Conservation (phyloP, 2,329 filamentous ascomycete species). For the Epichloe coenophiala region DNA sequence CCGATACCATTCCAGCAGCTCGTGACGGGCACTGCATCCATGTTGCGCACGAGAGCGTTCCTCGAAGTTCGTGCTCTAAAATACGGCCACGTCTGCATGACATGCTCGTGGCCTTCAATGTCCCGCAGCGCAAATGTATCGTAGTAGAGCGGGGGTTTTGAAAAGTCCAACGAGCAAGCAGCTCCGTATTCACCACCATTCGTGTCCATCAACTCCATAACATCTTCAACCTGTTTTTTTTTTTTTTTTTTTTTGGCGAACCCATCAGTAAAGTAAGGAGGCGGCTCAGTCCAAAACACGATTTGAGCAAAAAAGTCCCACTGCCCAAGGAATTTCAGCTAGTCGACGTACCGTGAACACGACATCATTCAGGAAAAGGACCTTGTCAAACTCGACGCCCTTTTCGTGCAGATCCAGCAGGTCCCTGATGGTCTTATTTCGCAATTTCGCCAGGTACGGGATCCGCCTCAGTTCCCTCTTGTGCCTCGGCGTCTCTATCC, state of each 20-base stretch:
- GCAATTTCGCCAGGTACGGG: conserved; percentile 49
- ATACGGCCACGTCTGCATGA: conserved; percentile 46
- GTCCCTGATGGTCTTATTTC: conserved; percentile 51
- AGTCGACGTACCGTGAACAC: conserved; percentile 36
- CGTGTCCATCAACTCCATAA: conserved; percentile 41
- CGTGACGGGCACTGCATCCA: conserved; percentile 29
- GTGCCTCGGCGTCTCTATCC: conserved; percentile 46
- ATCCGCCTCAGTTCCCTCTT: conserved; percentile 49
- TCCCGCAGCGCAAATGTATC: conserved; percentile 52
- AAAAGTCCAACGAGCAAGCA: conserved; percentile 48
- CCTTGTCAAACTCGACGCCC: conserved; percentile 41
- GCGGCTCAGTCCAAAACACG: no score
- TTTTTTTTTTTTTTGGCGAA: neutral
- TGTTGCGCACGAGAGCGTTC: conserved; percentile 35
- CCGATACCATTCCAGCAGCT: conserved; percentile 35
- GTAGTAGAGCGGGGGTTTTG: conserved; percentile 39
- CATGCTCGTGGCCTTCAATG: conserved; percentile 31
- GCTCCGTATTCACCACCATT: conserved; percentile 45
- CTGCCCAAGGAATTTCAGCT: neutral
- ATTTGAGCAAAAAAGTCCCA: no score
- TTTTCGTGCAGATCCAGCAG: conserved; percentile 35
- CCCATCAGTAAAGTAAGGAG: neutral
- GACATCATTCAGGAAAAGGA: conserved; percentile 52
- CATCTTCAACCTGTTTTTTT: conserved; percentile 33
- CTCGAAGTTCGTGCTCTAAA: conserved; percentile 38